Percentiles rank a stretch among this genome's conserved stretches.
phyloP scores from a whole-genome alignment of 176 grass and related monocot species.

The Chloris gayana region DNA sequence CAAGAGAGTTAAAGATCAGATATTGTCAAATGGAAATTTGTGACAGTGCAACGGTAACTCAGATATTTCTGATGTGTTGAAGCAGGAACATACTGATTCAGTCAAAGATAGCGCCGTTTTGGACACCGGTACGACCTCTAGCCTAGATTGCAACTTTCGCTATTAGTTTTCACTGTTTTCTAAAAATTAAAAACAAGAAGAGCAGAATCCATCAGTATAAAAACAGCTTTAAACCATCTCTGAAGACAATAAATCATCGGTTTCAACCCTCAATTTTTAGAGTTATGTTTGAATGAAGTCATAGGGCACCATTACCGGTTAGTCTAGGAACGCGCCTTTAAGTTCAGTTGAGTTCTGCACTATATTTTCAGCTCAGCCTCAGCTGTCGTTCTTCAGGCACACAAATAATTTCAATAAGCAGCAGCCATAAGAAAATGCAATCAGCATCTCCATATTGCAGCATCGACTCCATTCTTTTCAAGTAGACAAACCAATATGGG shows the following conservation, averaged over 20 bases:
- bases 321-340: background rate
- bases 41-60: background rate
- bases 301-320: background rate
- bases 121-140: background rate
- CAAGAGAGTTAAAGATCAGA: background rate
- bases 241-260: background rate
- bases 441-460: background rate
- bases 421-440: background rate
- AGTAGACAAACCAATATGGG: background rate
- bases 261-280: background rate
- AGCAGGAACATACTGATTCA: background rate
- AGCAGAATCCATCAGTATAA: background rate
- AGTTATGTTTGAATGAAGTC: background rate
- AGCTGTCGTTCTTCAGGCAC: background rate
- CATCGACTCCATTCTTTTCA: background rate
- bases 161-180: background rate
- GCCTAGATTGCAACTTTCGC: background rate
- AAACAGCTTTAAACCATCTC: background rate
- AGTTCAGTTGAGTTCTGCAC: background rate
- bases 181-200: background rate
- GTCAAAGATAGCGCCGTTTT: slow-evolving; percentile 22
- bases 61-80: background rate
- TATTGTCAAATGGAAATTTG: background rate
- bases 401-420: background rate
- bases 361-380: background rate